Base-by-base conservation (phyloP, 2,329 filamentous ascomycete species). In the Karstenula rhodostoma region DNA sequence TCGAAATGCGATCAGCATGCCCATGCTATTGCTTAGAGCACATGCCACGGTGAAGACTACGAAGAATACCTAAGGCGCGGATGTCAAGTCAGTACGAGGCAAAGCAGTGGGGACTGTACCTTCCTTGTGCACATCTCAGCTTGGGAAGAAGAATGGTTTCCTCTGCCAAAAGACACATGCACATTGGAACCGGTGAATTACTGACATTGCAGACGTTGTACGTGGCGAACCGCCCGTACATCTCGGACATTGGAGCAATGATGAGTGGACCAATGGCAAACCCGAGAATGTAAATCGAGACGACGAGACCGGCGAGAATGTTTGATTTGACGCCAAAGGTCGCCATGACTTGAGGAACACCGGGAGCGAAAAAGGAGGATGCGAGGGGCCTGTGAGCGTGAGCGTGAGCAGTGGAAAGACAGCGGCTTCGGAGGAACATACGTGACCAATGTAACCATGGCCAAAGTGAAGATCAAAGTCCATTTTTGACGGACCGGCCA, bases 291-390 rank as follows among this genome's bases (percentile, higher is more conserved):
- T 78, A 79, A 4, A 79, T 70, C 9, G 74, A 77, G 19, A 79
- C 77, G 4, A 79, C 74, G 19, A 79, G 77, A 1, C 74, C 52
- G 3, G 76, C 71, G 10, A 79, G 68, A 10, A 74, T 47, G 9
- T 70, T 74, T 10, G 72, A 76, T 2, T 65, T 61, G 15, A 68
- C 71, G 37, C 73, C 43, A 49, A 79, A 79, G 1, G 69, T 63
- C 1, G 52, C 56, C 64, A 80, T 72, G 2, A 79, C 74, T 58
- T 86, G 77, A 0, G 86, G 85, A 0, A 91, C 86, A 13, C 85
- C 88, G 0, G 90, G 89, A 0, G 89, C 89, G 62, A 79, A 79
- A 61, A 78, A 77, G 17, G 73, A 75, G 2, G 76, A 78, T 9
- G 70, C 77, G 3, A 79, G 67, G 1, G 77, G 76, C 12, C 67